Conservation (phyloP, 2,329 filamentous ascomycete species). For the Verticillium albo-atrum region DNA sequence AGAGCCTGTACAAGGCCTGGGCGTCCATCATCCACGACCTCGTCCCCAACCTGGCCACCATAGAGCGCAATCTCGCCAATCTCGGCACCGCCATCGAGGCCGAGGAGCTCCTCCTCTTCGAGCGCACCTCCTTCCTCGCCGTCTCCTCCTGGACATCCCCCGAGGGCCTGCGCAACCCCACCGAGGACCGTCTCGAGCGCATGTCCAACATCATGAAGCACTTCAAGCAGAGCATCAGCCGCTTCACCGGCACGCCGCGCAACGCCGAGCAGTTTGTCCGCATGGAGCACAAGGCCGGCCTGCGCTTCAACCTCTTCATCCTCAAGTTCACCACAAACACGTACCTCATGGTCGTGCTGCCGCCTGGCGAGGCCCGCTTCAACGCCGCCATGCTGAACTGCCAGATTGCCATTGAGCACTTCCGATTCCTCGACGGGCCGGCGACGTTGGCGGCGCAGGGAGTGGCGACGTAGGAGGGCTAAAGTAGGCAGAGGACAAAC, state of each 20-base stretch:
- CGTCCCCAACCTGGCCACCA: slow-evolving; percentile 86
- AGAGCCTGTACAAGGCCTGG: slow-evolving; percentile 97
- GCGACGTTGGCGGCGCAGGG: slow-evolving; percentile 15
- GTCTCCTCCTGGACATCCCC: slow-evolving; percentile 86
- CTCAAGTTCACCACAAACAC: slow-evolving; percentile 97
- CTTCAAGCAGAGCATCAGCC: slow-evolving; percentile 81
- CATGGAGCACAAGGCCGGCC: slow-evolving; percentile 73
- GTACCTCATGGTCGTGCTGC: slow-evolving; percentile 87
- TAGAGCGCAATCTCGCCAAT: slow-evolving; percentile 79
- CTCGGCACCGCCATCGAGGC: slow-evolving; percentile 85
- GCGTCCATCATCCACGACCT: slow-evolving; percentile 96
- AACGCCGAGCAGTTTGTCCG: slow-evolving; percentile 77
- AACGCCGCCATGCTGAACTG: slow-evolving; percentile 90
- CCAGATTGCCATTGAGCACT: slow-evolving; percentile 77
- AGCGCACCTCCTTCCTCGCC: slow-evolving; percentile 91
- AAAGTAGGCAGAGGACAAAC: not conserved
- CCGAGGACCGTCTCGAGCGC: slow-evolving; percentile 85
- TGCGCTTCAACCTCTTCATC: slow-evolving; percentile 87
- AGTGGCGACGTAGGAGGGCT: not conserved
- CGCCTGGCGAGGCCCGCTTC: slow-evolving; percentile 85
- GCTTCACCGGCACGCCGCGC: slow-evolving; percentile 75
- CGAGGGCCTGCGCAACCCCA: slow-evolving; percentile 75
- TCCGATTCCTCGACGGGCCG: slow-evolving; percentile 60
- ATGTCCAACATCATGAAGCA: slow-evolving; percentile 98
- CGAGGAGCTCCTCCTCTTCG: slow-evolving; percentile 90